Conservation (phyloP, 805 yeast genomes). For the Metschnikowia colocasiae region DNA sequence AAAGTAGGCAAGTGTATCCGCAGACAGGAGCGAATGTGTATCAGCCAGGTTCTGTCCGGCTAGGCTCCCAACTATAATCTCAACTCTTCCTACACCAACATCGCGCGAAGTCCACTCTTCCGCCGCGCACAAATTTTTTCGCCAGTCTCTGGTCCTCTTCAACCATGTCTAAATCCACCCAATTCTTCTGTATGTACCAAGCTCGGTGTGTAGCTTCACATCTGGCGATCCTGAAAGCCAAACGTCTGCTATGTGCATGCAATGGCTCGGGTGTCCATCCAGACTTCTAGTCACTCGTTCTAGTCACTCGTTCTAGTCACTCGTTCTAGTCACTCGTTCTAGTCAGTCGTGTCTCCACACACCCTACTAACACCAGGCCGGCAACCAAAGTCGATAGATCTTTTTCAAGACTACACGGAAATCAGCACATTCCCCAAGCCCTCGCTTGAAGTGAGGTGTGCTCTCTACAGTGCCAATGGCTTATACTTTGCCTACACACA, state of each 20-base stretch:
- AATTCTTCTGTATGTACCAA: constrained; percentile 35
- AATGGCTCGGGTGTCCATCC: no score
- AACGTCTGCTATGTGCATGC: no score
- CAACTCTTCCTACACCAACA: constrained; percentile 1
- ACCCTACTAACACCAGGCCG: constrained; percentile 27
- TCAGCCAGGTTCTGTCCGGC: no score
- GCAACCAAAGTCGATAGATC: constrained; percentile 26
- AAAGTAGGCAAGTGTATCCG: no score
- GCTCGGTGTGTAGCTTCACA: no score
- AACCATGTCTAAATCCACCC: constrained; percentile 34
- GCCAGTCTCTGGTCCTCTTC: constrained; percentile 6
- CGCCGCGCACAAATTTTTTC: constrained; percentile 16
- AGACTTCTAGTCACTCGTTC: no score
- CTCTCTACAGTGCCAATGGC: constrained; percentile 69
- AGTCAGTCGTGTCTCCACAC: no score
- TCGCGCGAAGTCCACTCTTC: not conserved
- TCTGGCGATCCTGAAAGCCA: no score
- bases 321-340: no score
- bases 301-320: no score
- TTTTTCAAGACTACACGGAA: constrained; percentile 32
- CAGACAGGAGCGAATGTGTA: no score
- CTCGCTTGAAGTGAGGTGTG: constrained; percentile 52
- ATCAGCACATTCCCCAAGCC: constrained; percentile 36
- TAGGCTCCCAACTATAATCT: not conserved
- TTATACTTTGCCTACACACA: constrained; percentile 67